Evolutionary conservation across 2,329 filamentous ascomycete species (phyloP).

Genomic region (Colletotrichum neosansevieriae): DNA sequence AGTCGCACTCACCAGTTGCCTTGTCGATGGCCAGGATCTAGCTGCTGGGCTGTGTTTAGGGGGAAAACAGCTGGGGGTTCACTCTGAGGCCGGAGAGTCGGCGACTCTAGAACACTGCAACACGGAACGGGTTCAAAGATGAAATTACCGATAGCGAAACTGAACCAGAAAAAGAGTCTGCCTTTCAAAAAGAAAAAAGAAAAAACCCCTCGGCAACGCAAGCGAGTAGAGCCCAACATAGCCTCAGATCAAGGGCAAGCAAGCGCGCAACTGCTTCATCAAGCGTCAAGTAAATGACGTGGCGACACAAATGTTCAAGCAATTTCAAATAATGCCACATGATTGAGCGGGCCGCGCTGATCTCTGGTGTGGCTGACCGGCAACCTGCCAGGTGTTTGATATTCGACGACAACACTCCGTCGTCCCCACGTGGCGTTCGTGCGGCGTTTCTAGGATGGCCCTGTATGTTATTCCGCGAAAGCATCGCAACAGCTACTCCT

Average conservation of each 20-base stretch:
- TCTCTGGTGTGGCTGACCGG: conserved; percentile 12
- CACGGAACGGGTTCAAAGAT: conserved; percentile 4
- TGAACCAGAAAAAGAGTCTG: conserved; percentile 1
- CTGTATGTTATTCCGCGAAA: background rate
- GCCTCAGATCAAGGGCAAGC: background rate
- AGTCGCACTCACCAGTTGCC: background rate
- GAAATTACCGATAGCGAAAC: conserved; percentile 28
- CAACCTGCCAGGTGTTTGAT: conserved; percentile 13
- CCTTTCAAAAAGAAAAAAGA: no score
- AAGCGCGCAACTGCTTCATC: background rate
- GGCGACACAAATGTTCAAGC: background rate
- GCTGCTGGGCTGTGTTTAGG: background rate
- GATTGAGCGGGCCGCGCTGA: conserved; percentile 11
- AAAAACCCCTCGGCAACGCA: no score
- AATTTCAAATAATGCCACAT: conserved; percentile 15
- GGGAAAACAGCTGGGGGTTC: background rate
- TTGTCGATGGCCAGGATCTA: background rate
- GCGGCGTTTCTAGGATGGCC: background rate
- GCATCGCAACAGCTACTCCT: conserved; percentile 2
- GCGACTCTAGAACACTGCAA: background rate
- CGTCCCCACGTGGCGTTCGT: conserved; percentile 11
- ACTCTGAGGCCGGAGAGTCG: background rate
- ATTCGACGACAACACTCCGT: background rate
- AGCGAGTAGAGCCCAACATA: background rate
- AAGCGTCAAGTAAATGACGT: background rate